Percentiles rank a stretch among this genome's conserved stretches.
Conservation (phyloP, 441 rosid genomes). For the Viola pubescens region DNA sequence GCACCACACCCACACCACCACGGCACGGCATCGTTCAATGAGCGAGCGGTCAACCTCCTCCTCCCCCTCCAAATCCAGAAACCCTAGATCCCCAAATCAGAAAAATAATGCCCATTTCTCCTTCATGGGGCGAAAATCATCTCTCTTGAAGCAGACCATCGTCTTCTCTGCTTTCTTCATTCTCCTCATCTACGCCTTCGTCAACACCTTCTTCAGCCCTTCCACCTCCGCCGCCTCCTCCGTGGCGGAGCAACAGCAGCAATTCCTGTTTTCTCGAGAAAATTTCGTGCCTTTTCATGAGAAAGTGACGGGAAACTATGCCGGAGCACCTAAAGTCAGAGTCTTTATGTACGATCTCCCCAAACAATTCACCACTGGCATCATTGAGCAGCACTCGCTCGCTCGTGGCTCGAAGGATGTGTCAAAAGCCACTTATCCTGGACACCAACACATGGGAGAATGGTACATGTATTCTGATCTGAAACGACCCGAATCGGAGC, state of each 20-base stretch:
- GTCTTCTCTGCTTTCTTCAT: conserved; percentile 37
- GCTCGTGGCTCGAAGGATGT: conserved; percentile 63
- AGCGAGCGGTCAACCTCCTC: not conserved
- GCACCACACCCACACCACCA: not conserved
- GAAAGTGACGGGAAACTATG: not conserved
- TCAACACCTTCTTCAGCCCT: conserved; percentile 46
- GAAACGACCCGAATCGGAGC: conserved; percentile 38
- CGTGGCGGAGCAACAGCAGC: conserved; percentile 11
- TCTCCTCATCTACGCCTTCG: conserved; percentile 52
- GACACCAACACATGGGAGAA: conserved; percentile 96
- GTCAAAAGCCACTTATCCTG: conserved; percentile 58
- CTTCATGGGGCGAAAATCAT: conserved; percentile 64
- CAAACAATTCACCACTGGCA: conserved; percentile 54
- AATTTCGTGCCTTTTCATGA: conserved; percentile 7
- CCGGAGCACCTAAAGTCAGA: conserved; percentile 21
- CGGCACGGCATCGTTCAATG: not conserved
- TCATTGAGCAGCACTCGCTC: conserved; percentile 61
- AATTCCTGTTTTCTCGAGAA: conserved; percentile 14
- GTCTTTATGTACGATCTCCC: conserved; percentile 87
- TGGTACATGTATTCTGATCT: conserved; percentile 80
- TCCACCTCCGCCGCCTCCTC: conserved; percentile 18
- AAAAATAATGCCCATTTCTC: not conserved
- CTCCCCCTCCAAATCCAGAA: conserved; percentile 8
- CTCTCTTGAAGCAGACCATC: conserved; percentile 49
- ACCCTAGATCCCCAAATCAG: conserved; percentile 12